phyloP scores from a whole-genome alignment of 2,329 filamentous ascomycete genomes.

The Penicillium rolfsii region DNA sequence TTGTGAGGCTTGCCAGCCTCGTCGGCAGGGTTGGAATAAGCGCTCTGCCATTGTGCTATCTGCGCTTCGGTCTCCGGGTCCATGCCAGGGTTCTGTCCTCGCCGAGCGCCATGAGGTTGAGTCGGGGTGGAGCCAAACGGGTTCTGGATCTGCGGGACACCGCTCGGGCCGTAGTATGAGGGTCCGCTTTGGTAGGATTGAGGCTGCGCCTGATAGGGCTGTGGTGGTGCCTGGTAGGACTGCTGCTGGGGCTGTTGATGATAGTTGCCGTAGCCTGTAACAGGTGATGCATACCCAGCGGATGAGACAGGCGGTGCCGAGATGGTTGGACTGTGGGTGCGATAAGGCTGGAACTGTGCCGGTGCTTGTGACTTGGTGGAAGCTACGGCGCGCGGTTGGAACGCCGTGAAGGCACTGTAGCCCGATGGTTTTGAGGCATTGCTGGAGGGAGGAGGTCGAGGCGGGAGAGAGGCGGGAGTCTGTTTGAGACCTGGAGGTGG shows the following conservation, averaged over 20 bases:
- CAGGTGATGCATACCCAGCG: slow-evolving; percentile 35
- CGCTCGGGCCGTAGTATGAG: slow-evolving; percentile 57
- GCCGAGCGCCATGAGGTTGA: slow-evolving; percentile 41
- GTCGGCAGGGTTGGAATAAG: slow-evolving; percentile 64
- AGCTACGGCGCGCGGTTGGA: slow-evolving; percentile 64
- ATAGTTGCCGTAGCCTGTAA: slow-evolving; percentile 47
- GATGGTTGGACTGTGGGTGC: slow-evolving; percentile 42
- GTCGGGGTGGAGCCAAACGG: slow-evolving; percentile 65
- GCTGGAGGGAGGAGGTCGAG: slow-evolving; percentile 68
- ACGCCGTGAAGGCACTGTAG: slow-evolving; percentile 56
- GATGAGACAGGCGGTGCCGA: slow-evolving; percentile 42
- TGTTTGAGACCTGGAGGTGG: slow-evolving; percentile 73
- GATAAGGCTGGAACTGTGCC: slow-evolving; percentile 44
- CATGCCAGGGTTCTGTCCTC: slow-evolving; percentile 44
- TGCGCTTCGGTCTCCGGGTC: slow-evolving; percentile 86
- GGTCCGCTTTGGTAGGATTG: slow-evolving; percentile 39
- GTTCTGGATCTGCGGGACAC: slow-evolving; percentile 73
- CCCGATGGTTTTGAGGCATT: slow-evolving; percentile 37
- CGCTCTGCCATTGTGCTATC: slow-evolving; percentile 93
- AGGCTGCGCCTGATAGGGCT: slow-evolving; percentile 37
- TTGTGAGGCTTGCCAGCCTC: slow-evolving; percentile 42
- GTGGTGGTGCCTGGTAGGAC: slow-evolving; percentile 37
- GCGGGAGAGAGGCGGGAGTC: slow-evolving; percentile 68
- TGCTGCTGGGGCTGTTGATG: slow-evolving; percentile 46
- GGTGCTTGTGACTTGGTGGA: slow-evolving; percentile 41